Evolutionary conservation across 805 yeast genomes (phyloP).

Genomic region (Vanderwaltozyma polyspora): DNA sequence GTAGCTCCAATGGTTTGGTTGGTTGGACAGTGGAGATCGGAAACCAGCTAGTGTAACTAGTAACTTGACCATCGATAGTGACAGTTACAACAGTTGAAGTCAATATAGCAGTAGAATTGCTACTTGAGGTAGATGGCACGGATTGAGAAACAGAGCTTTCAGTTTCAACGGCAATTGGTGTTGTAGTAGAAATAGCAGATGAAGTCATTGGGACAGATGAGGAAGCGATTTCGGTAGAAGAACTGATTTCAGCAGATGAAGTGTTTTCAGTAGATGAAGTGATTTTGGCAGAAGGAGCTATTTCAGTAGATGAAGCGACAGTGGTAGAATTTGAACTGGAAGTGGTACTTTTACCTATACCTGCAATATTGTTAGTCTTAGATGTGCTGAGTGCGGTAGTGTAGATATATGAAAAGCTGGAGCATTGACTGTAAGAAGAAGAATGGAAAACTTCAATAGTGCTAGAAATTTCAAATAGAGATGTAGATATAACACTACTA

Average conservation of each 20-base stretch:
- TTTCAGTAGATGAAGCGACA: neutral
- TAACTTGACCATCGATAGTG: slow-evolving; percentile 2
- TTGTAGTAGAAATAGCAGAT: neutral
- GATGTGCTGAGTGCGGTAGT: no score
- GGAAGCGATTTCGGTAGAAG: neutral
- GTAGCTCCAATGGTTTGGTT: neutral
- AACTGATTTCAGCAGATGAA: neutral
- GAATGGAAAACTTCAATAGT: no score
- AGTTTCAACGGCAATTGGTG: neutral
- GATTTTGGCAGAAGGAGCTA: no score
- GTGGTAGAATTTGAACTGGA: slow-evolving; percentile 1
- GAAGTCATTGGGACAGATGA: neutral
- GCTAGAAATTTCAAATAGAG: no score
- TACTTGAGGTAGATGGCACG: neutral
- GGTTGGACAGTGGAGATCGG: slow-evolving; percentile 4
- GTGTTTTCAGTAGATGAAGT: no score
- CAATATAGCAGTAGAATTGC: neutral
- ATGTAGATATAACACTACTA: neutral
- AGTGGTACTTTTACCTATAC: no score
- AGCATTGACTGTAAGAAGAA: no score
- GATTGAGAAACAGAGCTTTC: slow-evolving; percentile 1
- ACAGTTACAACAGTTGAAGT: slow-evolving; percentile 1
- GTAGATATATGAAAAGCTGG: no score
- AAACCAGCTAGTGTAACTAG: slow-evolving; percentile 3
- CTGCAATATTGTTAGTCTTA: no score